Base-by-base conservation (phyloP, 306 rosid species). In the Trichosanthes cucumerina region DNA sequence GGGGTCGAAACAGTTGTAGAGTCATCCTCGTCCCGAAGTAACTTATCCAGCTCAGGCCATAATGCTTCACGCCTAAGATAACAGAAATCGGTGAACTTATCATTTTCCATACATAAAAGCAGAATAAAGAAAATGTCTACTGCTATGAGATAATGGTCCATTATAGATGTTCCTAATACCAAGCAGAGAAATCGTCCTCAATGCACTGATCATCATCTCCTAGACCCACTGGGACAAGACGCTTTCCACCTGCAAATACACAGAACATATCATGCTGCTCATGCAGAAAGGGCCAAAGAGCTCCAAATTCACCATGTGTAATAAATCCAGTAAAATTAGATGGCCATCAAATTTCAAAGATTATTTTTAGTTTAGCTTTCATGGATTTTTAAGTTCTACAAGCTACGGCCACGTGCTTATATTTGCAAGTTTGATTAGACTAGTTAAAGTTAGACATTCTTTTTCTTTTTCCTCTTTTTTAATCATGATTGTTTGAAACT, bases 151-250 rank as follows among this genome's bases (percentile, higher is more conserved):
- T 63, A 76, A 65, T 41, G 34, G 56, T 33, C 10, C 33, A 39
- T 41, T 38, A 63, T 80, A 71, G 24, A 82, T 58, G 75, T 83
- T 80, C 75, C 53, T 79, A 75, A 78, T 96, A 96, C 99, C 99
- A 96, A 72, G 98, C 99, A 65, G 90, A 81, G 87, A 96, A 91
- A 85, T 96, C 99, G 78, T 96, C 99, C 82, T 96, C 99, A 41
- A 96, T 90, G 84, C 99, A 96, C 83, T 96, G 96, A 82, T 96
- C 99, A 79, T 96, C 99, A 85, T 96, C 99, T 87, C 99, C 99
- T 18, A 93, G 93, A 80, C 99, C 99, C 83, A 90, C 85, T 64
- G 85, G 83, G 43, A 93, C 89, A 76, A 96, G 91, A 49, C 90
- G 96, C 87, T 96, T 91, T 0, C 88, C 99, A 72, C 98, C 99